A percentile compares a stretch with the other conserved stretches of the same genome.
Conservation (phyloP, 1,284 basidiomycete species). For the Tylopilus sp. region DNA sequence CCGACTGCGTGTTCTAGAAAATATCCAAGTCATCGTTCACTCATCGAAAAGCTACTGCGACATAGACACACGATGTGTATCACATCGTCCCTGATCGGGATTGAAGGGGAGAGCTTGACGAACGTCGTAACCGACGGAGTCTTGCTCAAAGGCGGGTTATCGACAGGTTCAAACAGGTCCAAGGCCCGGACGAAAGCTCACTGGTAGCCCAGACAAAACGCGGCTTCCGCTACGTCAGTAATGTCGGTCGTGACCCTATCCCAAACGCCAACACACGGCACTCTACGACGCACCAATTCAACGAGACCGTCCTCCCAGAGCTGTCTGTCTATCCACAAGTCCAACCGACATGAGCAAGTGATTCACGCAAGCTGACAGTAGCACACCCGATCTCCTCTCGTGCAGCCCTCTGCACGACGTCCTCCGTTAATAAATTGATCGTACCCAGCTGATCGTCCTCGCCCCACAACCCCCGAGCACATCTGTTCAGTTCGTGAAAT, state of each 20-base stretch:
- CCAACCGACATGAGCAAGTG: background rate
- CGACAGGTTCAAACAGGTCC: background rate
- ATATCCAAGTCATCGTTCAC: background rate
- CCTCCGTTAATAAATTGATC: slow-evolving; percentile 64
- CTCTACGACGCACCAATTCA: slow-evolving; percentile 54
- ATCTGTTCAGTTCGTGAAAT: slow-evolving; percentile 56
- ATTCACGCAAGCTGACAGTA: background rate
- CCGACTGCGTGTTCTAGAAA: slow-evolving; percentile 68
- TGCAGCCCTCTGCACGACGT: slow-evolving; percentile 58
- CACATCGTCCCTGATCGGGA: slow-evolving; percentile 52
- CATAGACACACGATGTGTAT: slow-evolving; percentile 52
- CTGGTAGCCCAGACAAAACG: background rate
- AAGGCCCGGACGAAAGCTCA: background rate
- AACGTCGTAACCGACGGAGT: slow-evolving; percentile 49
- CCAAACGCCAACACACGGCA: background rate
- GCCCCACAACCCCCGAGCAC: slow-evolving; percentile 74
- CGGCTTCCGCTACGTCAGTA: slow-evolving; percentile 23
- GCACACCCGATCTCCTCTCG: slow-evolving; percentile 60
- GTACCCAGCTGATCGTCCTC: slow-evolving; percentile 67
- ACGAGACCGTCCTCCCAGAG: slow-evolving; percentile 51
- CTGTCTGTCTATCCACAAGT: slow-evolving; percentile 29
- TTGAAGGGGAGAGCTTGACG: slow-evolving; percentile 22
- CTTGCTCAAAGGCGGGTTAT: slow-evolving; percentile 57
- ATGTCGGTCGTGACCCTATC: background rate
- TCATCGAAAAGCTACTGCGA: background rate